These are phyloP conservation scores for Rosa rugosa DNA, from an alignment of 306 rosid species.

Conservation along the genomic window DNA sequence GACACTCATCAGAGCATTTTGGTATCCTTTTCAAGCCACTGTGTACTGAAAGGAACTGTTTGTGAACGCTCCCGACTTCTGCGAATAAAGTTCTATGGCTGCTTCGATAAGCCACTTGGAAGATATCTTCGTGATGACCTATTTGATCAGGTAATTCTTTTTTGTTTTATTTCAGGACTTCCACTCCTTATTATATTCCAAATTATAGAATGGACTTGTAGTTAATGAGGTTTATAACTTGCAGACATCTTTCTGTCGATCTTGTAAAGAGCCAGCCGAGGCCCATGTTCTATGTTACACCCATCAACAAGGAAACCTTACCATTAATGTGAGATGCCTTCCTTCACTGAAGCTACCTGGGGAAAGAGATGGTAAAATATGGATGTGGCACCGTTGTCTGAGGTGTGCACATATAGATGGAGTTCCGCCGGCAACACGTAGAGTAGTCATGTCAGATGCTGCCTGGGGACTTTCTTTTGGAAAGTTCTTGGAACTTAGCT, in stretches of 20 bases:
- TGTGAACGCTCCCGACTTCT: conserved; percentile 86
- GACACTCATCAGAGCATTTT: conserved; percentile 91
- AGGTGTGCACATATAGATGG: conserved; percentile 79
- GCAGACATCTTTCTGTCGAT: conserved; percentile 65
- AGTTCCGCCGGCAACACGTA: conserved; percentile 95
- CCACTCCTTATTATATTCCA: not conserved
- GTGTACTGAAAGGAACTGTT: conserved; percentile 74
- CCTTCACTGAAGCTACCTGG: conserved; percentile 82
- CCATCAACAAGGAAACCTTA: conserved; percentile 95
- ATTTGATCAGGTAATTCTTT: conserved; percentile 61
- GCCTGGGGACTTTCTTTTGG: conserved; percentile 99
- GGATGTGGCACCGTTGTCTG: conserved; percentile 99
- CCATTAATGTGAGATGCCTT: conserved; percentile 81
- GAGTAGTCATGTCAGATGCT: conserved; percentile 97
- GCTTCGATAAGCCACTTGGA: conserved; percentile 95
- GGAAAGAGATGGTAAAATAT: conserved; percentile 84
- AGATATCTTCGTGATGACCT: conserved; percentile 87
- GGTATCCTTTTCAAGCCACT: conserved; percentile 90
- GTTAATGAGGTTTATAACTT: conserved; percentile 18
- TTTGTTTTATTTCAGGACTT: not conserved
- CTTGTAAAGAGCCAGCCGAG: conserved; percentile 78
- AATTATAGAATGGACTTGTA: conserved; percentile 19
- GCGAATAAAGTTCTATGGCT: conserved; percentile 92
- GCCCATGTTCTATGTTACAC: conserved; percentile 81
- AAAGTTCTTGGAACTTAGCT: conserved; percentile 97